phyloP scores from a whole-genome alignment of 2,329 filamentous ascomycete species.

The Ilyonectria destructans region DNA sequence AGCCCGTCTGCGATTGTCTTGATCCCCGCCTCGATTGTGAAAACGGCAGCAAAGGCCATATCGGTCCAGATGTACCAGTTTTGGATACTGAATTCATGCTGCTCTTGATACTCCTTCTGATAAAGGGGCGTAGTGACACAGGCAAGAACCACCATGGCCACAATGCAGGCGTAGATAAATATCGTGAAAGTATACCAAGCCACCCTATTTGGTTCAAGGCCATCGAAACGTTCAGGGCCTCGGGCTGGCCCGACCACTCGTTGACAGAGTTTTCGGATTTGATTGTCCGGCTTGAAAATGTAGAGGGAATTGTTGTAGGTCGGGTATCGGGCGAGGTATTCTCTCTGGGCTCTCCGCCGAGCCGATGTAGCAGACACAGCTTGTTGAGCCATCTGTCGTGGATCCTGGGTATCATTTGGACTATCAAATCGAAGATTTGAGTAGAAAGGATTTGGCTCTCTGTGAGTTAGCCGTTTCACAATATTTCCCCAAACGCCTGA shows the following conservation, averaged over 20 bases:
- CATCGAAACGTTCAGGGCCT: constrained; percentile 89
- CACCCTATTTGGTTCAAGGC: constrained; percentile 88
- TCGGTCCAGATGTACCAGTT: constrained; percentile 99
- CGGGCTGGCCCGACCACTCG: constrained; percentile 92
- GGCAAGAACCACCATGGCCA: constrained; percentile 97
- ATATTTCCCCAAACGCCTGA: constrained; percentile 76
- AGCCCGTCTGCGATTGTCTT: constrained; percentile 97
- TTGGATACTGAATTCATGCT: constrained; percentile 70
- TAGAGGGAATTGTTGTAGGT: constrained; percentile 95
- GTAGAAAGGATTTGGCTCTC: constrained; percentile 96
- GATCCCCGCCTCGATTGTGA: constrained; percentile 88
- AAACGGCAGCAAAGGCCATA: constrained; percentile 88
- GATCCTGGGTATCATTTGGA: constrained; percentile 85
- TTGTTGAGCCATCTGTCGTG: constrained; percentile 90
- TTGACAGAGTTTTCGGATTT: constrained; percentile 87
- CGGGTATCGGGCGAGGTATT: constrained; percentile 90
- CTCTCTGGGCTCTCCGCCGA: constrained; percentile 89
- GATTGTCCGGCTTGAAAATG: constrained; percentile 85
- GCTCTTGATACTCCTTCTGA: constrained; percentile 87
- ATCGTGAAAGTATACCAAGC: constrained; percentile 96
- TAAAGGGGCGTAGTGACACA: constrained; percentile 96
- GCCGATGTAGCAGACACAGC: constrained; percentile 88
- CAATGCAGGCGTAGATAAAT: constrained; percentile 93
- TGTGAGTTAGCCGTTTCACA: constrained; percentile 69
- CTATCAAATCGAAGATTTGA: constrained; percentile 80